These are phyloP conservation scores for Serendipita vermifera DNA, from an alignment of 768 basidiomycete species.

Conservation along the genomic window DNA sequence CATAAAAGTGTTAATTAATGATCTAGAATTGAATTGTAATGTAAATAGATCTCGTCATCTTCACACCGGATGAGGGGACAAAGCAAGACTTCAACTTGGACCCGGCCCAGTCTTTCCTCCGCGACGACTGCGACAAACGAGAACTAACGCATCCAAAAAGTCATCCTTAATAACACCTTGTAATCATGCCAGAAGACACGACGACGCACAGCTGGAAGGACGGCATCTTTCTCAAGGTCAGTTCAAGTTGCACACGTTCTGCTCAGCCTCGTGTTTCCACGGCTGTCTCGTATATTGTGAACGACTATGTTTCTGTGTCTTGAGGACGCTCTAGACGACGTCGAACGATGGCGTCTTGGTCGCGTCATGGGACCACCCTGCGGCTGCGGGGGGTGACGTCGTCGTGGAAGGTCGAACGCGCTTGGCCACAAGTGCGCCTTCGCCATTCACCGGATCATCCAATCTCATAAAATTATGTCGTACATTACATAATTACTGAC, in stretches of 20 bases:
- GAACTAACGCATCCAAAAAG: no score
- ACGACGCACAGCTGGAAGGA: slow-evolving; percentile 49
- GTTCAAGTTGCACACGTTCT: slow-evolving; percentile 9
- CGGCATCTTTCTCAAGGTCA: slow-evolving; percentile 66
- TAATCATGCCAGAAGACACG: neutral
- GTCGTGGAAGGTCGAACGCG: slow-evolving; percentile 9
- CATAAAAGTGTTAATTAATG: no score
- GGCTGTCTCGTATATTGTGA: neutral
- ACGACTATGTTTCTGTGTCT: neutral
- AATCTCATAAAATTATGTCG: neutral
- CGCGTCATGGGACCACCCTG: slow-evolving; percentile 10
- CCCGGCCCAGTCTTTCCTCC: no score
- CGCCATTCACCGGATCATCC: neutral
- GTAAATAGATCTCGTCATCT: no score
- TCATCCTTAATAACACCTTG: no score
- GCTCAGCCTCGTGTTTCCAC: neutral
- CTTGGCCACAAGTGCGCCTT: neutral
- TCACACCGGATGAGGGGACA: no score
- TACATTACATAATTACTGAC: no score
- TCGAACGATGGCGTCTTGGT: no score
- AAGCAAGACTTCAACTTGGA: no score
- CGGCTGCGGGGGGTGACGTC: neutral
- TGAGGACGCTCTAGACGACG: no score
- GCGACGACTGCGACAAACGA: no score
- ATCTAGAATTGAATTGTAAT: no score